Percentiles rank a stretch among this genome's conserved stretches.
Conservation (phyloP, 2,329 filamentous ascomycete species). For the Microdochium bolleyi region DNA sequence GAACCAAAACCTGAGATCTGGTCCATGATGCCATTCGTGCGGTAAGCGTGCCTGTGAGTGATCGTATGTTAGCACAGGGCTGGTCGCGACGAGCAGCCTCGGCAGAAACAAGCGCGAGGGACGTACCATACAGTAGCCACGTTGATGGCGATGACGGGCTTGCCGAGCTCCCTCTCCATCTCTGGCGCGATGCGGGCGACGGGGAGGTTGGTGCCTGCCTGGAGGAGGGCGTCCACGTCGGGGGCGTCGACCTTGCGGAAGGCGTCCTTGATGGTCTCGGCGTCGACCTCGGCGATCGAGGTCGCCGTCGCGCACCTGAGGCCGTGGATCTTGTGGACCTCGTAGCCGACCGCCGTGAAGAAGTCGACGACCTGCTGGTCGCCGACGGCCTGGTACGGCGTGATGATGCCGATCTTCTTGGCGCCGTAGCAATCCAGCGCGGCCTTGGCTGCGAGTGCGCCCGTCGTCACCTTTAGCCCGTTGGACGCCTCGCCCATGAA, state of each 20-base stretch:
- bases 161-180: constrained; percentile 17
- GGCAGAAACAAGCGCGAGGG: no score
- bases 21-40: constrained; percentile 15
- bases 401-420: constrained; percentile 21
- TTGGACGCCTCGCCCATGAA: constrained; percentile 19
- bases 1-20: constrained; percentile 12
- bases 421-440: constrained; percentile 17
- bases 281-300: constrained; percentile 19
- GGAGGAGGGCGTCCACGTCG: constrained; percentile 18
- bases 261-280: constrained; percentile 17
- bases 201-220: constrained; percentile 23
- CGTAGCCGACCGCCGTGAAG: constrained; percentile 19
- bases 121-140: constrained; percentile 17
- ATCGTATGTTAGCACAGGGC: no score
- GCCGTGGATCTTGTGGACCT: constrained; percentile 16
- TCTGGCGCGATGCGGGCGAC: constrained; percentile 16
- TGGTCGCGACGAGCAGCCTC: no score
- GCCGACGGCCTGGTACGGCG: constrained; percentile 19
- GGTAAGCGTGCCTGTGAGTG: constrained; percentile 13
- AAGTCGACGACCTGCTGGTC: constrained; percentile 22
- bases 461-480: constrained; percentile 18
- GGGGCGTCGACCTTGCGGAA: constrained; percentile 14
- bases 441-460: constrained; percentile 19
- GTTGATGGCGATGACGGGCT: constrained; percentile 21
- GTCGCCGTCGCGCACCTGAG: constrained; percentile 17